Evolutionary conservation across 1,284 basidiomycete genomes (phyloP), one percentile per base, ranked within the genome.

Genomic region (Tilletia horrida): DNA sequence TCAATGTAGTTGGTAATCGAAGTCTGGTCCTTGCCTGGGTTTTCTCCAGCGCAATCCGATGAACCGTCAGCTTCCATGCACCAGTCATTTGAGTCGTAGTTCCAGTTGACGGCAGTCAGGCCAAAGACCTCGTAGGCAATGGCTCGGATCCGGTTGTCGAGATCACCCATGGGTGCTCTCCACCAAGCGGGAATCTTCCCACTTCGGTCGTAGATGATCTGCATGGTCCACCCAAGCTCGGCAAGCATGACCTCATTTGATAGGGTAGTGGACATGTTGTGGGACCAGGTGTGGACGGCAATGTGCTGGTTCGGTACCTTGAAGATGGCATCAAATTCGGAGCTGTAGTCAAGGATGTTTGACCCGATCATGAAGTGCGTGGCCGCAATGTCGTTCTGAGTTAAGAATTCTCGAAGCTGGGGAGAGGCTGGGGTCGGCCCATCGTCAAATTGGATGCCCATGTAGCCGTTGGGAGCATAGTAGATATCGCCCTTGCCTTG

Each of bases 81-180:
- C 64, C 64, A 65, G 47, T 65, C 64, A 14, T 52, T 40, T 4
- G 67, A 77, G 65, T 91, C 91, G 67, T 87, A 85, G 79, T 92
- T 91, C 90, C 91, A 92, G 73, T 91, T 83, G 62, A 91, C 85
- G 21, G 88, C 88, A 18, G 84, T 85, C 68, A 92, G 79, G 42
- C 88, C 71, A 59, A 76, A 75, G 44, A 77, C 75, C 16, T 76
- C 86, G 77, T 85, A 84, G 13, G 90, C 91, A 73, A 92, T 89
- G 7, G 62, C 57, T 21, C 85, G 83, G 42, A 91, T 88, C 50
- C 91, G 65, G 45, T 44, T 44, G 63, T 71, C 70, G 44, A 71
- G 43, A 47, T 71, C 70, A 21, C 70, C 70, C 59, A 67, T 62
- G 18, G 70, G 70, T n/a, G 70, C 65, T 21, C 70, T 55, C 63